Conservation (phyloP, 768 basidiomycete species). For the Tulasnella sp. region DNA sequence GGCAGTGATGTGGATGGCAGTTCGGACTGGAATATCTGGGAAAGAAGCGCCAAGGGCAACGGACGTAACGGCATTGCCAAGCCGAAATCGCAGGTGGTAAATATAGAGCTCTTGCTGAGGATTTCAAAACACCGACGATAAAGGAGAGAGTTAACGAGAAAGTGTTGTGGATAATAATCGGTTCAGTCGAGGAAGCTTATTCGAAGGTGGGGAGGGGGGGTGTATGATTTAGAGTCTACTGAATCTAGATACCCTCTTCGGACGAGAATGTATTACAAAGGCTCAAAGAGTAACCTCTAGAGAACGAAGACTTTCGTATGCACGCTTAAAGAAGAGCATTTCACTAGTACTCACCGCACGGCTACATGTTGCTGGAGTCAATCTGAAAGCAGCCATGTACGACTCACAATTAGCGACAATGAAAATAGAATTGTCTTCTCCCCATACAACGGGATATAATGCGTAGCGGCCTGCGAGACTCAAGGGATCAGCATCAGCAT, state of each 20-base stretch:
- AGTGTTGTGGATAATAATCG: too few species aligned
- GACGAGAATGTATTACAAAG: too few species aligned
- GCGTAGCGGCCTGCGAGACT: not conserved
- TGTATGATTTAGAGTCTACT: too few species aligned
- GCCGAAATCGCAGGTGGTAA: too few species aligned
- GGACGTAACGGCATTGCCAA: not conserved
- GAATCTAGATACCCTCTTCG: too few species aligned
- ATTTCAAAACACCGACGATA: too few species aligned
- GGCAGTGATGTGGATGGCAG: not conserved
- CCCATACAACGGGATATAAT: not conserved
- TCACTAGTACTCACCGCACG: not conserved
- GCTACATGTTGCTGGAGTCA: not conserved
- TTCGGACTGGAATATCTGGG: not conserved
- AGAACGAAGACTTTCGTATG: too few species aligned
- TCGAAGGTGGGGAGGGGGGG: too few species aligned
- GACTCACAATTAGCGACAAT: not conserved
- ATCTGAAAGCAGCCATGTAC: not conserved
- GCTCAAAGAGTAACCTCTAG: too few species aligned
- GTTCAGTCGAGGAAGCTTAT: too few species aligned
- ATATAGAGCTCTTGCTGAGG: not conserved
- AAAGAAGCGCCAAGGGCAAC: not conserved
- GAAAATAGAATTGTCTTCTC: not conserved
- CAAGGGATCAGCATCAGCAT: not conserved
- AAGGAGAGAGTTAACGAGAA: too few species aligned
- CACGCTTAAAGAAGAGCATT: not conserved